Evolutionary conservation across 768 basidiomycete species (phyloP).

Genomic region (Lactifluus volemus): DNA sequence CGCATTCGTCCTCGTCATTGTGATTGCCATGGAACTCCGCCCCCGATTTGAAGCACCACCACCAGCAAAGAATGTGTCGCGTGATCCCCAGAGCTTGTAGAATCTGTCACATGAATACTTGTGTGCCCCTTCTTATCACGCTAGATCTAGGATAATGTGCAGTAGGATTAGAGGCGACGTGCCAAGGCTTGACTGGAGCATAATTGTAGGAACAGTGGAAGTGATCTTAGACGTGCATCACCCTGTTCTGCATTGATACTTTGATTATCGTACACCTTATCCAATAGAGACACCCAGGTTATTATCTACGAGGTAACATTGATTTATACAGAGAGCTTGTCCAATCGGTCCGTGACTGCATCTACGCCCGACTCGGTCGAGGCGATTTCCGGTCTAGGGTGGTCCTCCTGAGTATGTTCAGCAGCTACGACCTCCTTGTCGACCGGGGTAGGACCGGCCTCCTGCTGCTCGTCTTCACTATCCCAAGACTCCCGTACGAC

Average conservation of each 20-base stretch:
- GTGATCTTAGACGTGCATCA: neutral
- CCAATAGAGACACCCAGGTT: conserved; percentile 11
- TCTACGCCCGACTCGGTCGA: conserved; percentile 25
- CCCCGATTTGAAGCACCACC: conserved; percentile 32
- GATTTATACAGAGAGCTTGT: conserved; percentile 42
- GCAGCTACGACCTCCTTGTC: neutral
- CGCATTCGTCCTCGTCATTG: conserved; percentile 59
- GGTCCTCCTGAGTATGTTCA: conserved; percentile 13
- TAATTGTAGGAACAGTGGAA: neutral
- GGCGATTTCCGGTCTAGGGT: neutral
- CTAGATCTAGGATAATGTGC: neutral
- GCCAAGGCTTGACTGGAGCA: neutral
- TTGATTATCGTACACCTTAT: conserved; percentile 14
- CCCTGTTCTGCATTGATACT: neutral
- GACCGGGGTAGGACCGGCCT: conserved; percentile 16
- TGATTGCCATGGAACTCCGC: conserved; percentile 62
- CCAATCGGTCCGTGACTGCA: conserved; percentile 41
- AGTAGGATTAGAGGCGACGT: neutral
- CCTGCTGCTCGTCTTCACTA: conserved; percentile 50
- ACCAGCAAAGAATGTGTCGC: conserved; percentile 14
- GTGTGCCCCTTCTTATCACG: neutral
- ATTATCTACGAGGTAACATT: conserved; percentile 9
- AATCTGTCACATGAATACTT: conserved; percentile 6
- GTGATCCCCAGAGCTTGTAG: neutral
- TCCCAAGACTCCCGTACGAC: conserved; percentile 73